phyloP scores from a whole-genome alignment of 208 protist species.

The Leptomonas pyrrhocoris region DNA sequence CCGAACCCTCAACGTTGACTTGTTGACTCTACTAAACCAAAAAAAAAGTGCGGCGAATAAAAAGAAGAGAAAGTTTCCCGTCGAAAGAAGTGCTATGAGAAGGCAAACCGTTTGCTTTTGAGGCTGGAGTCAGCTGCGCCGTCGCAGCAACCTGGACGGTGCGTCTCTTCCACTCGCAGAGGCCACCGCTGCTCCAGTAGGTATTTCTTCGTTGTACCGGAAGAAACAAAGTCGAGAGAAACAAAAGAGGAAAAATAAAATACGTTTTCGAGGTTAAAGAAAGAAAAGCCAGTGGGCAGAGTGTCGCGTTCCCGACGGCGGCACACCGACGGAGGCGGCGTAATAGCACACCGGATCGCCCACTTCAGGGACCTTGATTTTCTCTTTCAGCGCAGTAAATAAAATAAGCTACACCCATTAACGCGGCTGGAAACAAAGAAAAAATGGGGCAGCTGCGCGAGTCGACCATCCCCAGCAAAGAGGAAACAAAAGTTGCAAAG shows the following conservation, averaged over 20 bases:
- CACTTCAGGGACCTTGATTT: slow-evolving; percentile 3
- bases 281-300: slow-evolving; percentile 2
- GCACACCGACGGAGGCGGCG: background rate
- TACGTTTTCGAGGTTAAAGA: slow-evolving; percentile 20
- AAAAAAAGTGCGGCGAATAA: background rate
- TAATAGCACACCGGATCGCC: background rate
- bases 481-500: background rate
- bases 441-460: background rate
- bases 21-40: background rate
- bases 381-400: too few relatives aligned
- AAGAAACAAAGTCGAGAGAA: background rate
- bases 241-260: slow-evolving; percentile 3
- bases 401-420: too few relatives aligned
- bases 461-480: background rate
- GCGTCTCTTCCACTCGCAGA: too few relatives aligned
- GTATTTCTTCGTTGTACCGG: too few relatives aligned
- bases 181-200: too few relatives aligned
- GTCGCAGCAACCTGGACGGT: background rate
- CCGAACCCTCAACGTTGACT: too few relatives aligned
- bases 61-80: too few relatives aligned
- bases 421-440: background rate
- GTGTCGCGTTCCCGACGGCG: background rate
- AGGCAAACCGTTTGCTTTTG: slow-evolving; percentile 15
- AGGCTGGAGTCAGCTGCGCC: background rate
- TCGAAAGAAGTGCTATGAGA: background rate